A percentile compares a stretch with the other conserved stretches of the same genome.
phyloP scores from a whole-genome alignment of 257 asterid species.

The Catharanthus roseus region DNA sequence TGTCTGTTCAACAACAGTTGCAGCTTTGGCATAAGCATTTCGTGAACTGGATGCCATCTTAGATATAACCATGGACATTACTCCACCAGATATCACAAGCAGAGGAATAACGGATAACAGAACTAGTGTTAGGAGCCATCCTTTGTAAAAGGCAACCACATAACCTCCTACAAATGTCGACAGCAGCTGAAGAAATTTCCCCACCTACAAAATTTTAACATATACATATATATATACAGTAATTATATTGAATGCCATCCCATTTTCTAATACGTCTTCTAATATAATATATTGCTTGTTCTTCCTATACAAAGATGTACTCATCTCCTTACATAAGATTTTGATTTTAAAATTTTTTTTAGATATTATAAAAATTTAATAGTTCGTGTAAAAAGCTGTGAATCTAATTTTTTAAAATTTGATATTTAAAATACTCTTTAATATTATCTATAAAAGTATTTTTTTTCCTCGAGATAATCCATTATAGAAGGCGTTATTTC shows the following conservation, averaged over 20 bases:
- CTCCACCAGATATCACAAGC: constrained; percentile 24
- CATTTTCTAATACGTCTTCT: not conserved
- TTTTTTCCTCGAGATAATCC: too few relatives aligned
- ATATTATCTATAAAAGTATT: too few relatives aligned
- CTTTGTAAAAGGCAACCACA: constrained; percentile 43
- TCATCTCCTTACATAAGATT: too few relatives aligned
- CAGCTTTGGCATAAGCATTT: constrained; percentile 55
- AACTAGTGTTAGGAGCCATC: constrained; percentile 61
- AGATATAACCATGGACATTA: constrained; percentile 5
- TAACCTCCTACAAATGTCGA: constrained; percentile 55
- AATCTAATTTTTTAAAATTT: too few relatives aligned
- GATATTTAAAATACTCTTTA: too few relatives aligned
- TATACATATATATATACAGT: not conserved
- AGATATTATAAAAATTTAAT: too few relatives aligned
- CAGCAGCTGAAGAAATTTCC: constrained; percentile 49
- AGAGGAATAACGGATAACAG: constrained; percentile 55
- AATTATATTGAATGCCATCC: not conserved
- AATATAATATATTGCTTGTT: too few relatives aligned
- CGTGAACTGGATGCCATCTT: constrained; percentile 42
- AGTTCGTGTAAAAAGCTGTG: too few relatives aligned
- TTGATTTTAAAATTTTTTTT: too few relatives aligned
- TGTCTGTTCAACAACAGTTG: constrained; percentile 55
- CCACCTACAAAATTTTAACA: constrained; percentile 34
- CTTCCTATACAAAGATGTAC: too few relatives aligned
- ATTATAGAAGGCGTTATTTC: too few relatives aligned